Conservation (phyloP, 192 early-diverging fungal genomes). For the Rhizophagus sp. region DNA sequence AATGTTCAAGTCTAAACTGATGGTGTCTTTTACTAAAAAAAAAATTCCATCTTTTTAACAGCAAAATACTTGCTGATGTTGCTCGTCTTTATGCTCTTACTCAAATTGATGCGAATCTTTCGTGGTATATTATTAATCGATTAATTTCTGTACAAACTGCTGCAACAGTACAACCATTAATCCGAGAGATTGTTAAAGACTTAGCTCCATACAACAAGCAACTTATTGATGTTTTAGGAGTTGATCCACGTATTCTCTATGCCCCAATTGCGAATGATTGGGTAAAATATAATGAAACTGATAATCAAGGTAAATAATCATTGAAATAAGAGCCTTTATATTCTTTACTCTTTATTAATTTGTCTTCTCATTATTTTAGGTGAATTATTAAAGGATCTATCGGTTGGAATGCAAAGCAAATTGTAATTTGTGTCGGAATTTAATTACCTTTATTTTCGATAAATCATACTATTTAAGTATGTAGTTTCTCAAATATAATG, state of each 20-base stretch:
- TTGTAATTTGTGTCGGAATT: neutral
- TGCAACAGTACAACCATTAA: conserved; percentile 41
- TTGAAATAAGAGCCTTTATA: neutral
- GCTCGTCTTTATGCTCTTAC: conserved; percentile 53
- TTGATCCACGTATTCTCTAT: conserved; percentile 59
- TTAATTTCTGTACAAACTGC: conserved; percentile 53
- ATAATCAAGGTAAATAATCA: conserved; percentile 61
- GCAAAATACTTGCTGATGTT: conserved; percentile 43
- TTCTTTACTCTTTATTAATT: neutral
- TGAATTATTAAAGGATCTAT: neutral
- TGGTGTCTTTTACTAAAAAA: neutral
- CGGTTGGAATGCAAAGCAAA: neutral
- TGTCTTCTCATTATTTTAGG: neutral
- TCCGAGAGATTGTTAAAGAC: conserved; percentile 51
- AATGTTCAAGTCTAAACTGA: neutral
- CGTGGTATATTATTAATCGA: conserved; percentile 55
- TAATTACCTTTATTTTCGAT: no score
- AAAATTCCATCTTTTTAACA: neutral
- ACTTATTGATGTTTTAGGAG: conserved; percentile 60
- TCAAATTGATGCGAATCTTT: conserved; percentile 54
- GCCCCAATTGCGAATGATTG: conserved; percentile 74
- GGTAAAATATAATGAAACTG: conserved; percentile 62
- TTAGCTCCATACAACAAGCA: conserved; percentile 53
- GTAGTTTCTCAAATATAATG: no score
- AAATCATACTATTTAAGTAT: no score